Evolutionary conservation across 1,139 yeast genomes (phyloP), one percentile per base, ranked within the genome.

Genomic region (Pichia terricola): DNA sequence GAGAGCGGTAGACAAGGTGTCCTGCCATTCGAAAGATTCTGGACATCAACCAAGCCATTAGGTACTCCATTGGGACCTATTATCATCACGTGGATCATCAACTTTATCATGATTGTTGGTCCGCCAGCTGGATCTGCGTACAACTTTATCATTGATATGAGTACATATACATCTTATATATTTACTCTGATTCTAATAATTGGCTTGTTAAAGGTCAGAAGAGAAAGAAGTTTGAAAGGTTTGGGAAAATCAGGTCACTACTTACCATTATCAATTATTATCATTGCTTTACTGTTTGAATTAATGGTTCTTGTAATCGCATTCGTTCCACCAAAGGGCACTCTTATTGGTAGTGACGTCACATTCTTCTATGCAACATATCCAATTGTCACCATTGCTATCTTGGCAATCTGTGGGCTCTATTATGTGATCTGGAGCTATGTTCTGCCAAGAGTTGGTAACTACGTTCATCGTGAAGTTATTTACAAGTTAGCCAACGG

Each of bases 41-140:
- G 73, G 73, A 66, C 71, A 5, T 58, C 66, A 28, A 64, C 65
- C 7, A 67, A 66, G 47, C 74, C 73, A 2, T 66, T 61, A 40
- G 69, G 70, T 3, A 68, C 74, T 6, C 74, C 75, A 4, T 36
- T 68, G 3, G 64, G 69, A 28, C 67, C 72, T 10, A 58, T 68
- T 5, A 49, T 67, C 26, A 55, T 64, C 38, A 67, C 69, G 1
- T 68, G 64, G 57, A 22, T 68, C 22, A 63, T 70, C 35, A 69
- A 68, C 47, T 46, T 66, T 28, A 61, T 70, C 43, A 66, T 69
- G 35, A 57, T 67, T 40, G 53, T 69, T 32, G 74, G 73, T 9
- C 74, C 74, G n/a, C 66, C 66, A n/a, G 67, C 73, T 2, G 75
- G 75, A 30, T 70, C 67, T 49, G 74, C 75, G 4, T 70, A 68